phyloP scores from a whole-genome alignment of 2,329 filamentous ascomycete species.

The Aspergillus neoniger region DNA sequence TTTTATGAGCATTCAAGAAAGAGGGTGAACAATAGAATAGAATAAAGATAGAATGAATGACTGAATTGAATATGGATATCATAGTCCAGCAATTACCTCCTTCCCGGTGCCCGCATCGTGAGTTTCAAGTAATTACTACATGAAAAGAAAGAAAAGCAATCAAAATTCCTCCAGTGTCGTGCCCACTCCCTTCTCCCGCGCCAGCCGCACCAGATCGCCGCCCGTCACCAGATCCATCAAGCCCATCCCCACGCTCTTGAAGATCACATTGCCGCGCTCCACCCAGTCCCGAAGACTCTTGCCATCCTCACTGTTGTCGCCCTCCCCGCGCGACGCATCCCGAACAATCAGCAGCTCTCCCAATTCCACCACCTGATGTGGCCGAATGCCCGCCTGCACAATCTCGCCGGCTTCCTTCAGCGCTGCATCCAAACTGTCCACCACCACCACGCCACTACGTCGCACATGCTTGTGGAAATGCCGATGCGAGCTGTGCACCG shows the following conservation, averaged over 20 bases:
- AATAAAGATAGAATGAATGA: too few relatives aligned
- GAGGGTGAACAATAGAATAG: too few relatives aligned
- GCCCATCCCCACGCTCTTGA: conserved; percentile 68
- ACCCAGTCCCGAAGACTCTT: conserved; percentile 60
- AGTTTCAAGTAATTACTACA: background rate
- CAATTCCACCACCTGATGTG: conserved; percentile 79
- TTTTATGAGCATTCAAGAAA: too few relatives aligned
- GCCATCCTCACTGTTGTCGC: conserved; percentile 39
- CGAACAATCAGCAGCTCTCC: conserved; percentile 75
- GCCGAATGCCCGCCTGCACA: conserved; percentile 71
- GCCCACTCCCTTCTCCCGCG: conserved; percentile 59
- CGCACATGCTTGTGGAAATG: conserved; percentile 55
- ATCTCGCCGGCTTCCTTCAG: conserved; percentile 85
- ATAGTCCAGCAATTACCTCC: background rate
- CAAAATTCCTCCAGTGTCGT: conserved; percentile 48
- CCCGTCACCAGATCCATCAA: conserved; percentile 70
- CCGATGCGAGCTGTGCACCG: conserved; percentile 45
- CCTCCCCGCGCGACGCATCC: conserved; percentile 47
- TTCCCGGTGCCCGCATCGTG: background rate
- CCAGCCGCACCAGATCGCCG: conserved; percentile 58
- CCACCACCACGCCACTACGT: conserved; percentile 62
- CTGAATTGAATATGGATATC: background rate
- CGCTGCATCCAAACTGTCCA: conserved; percentile 73
- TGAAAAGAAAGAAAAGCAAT: background rate
- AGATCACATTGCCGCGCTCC: conserved; percentile 65